A percentile compares a stretch with the other conserved stretches of the same genome.
Evolutionary conservation across 2,329 filamentous ascomycete species (phyloP).

Genomic region (Amauroascus niger): DNA sequence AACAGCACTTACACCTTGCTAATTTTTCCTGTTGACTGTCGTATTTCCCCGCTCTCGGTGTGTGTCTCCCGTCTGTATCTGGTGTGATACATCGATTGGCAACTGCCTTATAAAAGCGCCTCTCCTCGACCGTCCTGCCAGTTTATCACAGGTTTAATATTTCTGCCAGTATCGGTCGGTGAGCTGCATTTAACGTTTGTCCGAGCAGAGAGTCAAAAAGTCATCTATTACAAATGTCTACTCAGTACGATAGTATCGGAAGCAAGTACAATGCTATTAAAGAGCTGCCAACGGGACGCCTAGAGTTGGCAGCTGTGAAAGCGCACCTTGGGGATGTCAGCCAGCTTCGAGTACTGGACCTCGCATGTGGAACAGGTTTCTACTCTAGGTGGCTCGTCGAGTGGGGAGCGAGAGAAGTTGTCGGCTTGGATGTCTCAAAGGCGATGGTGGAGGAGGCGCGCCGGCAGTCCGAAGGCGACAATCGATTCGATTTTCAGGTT

Average conservation of each 20-base stretch:
- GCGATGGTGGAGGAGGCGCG: constrained; percentile 28
- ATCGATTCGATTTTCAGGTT: constrained; percentile 13
- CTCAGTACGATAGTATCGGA: constrained; percentile 6
- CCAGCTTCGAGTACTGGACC: constrained; percentile 27
- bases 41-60: too few relatives aligned
- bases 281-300: background rate
- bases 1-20: too few relatives aligned
- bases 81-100: too few relatives aligned
- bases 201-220: too few relatives aligned
- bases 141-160: too few relatives aligned
- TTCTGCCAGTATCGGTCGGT: too few relatives aligned
- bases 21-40: too few relatives aligned
- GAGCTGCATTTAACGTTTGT: too few relatives aligned
- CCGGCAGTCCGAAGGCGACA: constrained; percentile 6
- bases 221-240: too few relatives aligned
- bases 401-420: constrained; percentile 29
- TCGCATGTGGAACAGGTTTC: constrained; percentile 33
- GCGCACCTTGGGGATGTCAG: constrained; percentile 12
- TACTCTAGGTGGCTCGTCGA: constrained; percentile 27
- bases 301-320: background rate
- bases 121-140: too few relatives aligned
- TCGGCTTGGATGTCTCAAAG: constrained; percentile 31
- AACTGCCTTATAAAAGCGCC: too few relatives aligned
- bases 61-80: too few relatives aligned
- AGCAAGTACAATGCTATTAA: background rate